phyloP scores from a whole-genome alignment of 805 yeast genomes.

The Metschnikowia matae region DNA sequence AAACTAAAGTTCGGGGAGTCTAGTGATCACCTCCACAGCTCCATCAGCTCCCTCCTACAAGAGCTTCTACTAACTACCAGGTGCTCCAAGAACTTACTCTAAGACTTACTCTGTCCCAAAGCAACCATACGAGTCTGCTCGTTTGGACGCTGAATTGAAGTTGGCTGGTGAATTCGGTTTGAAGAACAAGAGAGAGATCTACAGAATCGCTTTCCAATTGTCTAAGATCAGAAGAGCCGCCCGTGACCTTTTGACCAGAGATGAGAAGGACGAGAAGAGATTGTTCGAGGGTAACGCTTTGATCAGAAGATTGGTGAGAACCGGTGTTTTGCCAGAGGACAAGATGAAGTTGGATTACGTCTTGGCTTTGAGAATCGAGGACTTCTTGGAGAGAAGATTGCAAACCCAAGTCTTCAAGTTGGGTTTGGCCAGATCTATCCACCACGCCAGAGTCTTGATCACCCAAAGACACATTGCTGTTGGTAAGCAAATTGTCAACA shows the following conservation, averaged over 20 bases:
- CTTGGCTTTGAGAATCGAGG: conserved; percentile 95
- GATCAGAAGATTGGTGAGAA: conserved; percentile 97
- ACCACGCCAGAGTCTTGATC: conserved; percentile 99
- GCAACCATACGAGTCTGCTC: conserved; percentile 99
- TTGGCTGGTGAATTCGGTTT: conserved; percentile 99
- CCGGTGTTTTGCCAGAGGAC: conserved; percentile 98
- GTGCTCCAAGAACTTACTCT: conserved; percentile 99
- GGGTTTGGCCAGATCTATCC: conserved; percentile 98
- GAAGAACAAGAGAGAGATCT: conserved; percentile 99
- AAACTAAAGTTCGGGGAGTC: neutral
- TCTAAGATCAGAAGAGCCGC: conserved; percentile 99
- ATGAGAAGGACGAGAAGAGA: conserved; percentile 99
- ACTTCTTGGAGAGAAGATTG: conserved; percentile 99
- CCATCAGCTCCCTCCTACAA: neutral
- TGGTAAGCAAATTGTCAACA: conserved; percentile 98
- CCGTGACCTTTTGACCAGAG: conserved; percentile 99
- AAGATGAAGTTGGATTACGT: conserved; percentile 99
- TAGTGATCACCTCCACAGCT: neutral
- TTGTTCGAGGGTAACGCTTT: conserved; percentile 99
- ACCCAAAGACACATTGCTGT: conserved; percentile 99
- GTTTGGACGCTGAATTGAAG: conserved; percentile 98
- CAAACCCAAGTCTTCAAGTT: conserved; percentile 99
- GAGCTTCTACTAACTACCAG: conserved; percentile 39
- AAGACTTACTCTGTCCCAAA: conserved; percentile 99
- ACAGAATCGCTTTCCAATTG: conserved; percentile 99